Percentiles rank a stretch among this genome's conserved stretches.
Conservation (phyloP, 2,329 filamentous ascomycete species). For the Aspergillus uvarum region DNA sequence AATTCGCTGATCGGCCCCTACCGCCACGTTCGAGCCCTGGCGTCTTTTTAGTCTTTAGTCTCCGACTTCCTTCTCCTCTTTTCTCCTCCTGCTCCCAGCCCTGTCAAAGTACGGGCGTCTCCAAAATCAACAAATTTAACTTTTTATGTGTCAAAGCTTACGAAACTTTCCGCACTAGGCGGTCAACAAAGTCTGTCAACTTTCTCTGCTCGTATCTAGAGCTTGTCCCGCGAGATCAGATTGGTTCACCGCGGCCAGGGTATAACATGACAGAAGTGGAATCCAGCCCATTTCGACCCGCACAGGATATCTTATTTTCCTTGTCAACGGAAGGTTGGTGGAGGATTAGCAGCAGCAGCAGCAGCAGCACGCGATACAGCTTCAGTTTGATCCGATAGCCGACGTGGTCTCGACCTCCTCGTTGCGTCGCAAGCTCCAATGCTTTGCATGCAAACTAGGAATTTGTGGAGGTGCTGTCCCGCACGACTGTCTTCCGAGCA, state of each 20-base stretch:
- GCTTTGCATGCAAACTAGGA: background rate
- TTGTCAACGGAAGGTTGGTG: background rate
- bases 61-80: background rate
- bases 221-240: background rate
- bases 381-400: background rate
- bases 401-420: background rate
- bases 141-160: background rate
- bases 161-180: background rate
- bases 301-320: background rate
- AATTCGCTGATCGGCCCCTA: constrained; percentile 13
- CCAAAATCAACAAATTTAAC: background rate
- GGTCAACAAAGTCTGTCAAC: background rate
- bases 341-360: background rate
- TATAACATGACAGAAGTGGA: background rate
- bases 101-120: background rate
- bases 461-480: constrained; percentile 3
- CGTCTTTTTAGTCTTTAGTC: background rate
- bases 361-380: background rate
- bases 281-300: background rate
- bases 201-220: constrained; percentile 1
- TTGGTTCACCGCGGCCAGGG: background rate
- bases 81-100: background rate
- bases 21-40: constrained; percentile 14
- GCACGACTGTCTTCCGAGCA: background rate
- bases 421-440: constrained; percentile 3